Percentiles rank a stretch among this genome's conserved stretches.
Conservation (phyloP, 176 grass and related monocot species). For the Metroxylon sagu region DNA sequence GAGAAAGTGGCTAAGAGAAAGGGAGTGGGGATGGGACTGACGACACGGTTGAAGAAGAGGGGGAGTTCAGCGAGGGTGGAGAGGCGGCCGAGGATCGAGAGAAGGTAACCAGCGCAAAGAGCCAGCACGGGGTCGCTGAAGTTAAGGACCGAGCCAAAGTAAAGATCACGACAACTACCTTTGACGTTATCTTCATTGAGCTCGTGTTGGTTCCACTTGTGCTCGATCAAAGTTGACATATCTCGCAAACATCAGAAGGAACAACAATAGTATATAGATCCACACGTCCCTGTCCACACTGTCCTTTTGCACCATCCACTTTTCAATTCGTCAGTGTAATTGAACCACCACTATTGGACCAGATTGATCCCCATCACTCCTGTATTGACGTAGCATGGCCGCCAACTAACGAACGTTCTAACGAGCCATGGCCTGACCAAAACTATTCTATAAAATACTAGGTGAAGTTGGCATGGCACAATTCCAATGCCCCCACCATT, state of each 20-base stretch:
- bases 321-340: constrained; percentile 9
- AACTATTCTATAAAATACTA: too few relatives aligned
- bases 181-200: constrained; percentile 9
- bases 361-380: background rate
- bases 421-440: too few relatives aligned
- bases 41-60: too few relatives aligned
- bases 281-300: background rate
- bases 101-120: too few relatives aligned
- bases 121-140: too few relatives aligned
- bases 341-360: background rate
- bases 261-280: constrained; percentile 10
- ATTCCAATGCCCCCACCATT: too few relatives aligned
- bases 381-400: constrained; percentile 18
- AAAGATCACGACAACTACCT: constrained; percentile 18
- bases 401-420: too few relatives aligned
- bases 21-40: too few relatives aligned
- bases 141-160: background rate
- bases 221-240: constrained; percentile 10
- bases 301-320: constrained; percentile 21
- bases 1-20: too few relatives aligned
- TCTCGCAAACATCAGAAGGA: constrained; percentile 14
- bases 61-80: too few relatives aligned
- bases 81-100: too few relatives aligned
- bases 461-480: too few relatives aligned
- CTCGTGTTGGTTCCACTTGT: constrained; percentile 21